Base-by-base conservation (phyloP, 352 stramenopile species). In the Phytophthora hybrid region DNA sequence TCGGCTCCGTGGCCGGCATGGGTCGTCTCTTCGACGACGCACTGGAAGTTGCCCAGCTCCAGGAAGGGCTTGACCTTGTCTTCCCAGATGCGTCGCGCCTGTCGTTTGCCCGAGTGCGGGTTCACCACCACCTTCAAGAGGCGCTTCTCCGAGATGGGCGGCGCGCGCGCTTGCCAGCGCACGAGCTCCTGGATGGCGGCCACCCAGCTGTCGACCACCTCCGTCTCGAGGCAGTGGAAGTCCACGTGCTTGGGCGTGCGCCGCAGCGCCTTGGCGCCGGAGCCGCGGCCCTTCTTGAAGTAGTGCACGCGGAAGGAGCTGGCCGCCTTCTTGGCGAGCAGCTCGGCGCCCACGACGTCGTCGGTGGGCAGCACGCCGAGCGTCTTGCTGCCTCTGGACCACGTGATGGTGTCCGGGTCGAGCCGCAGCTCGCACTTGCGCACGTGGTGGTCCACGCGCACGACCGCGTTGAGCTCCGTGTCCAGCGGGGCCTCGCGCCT, bases 121-220 rank as follows among this genome's bases (percentile, higher is more conserved):
- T 95, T 95, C 59, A 95, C 81, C 2, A 95, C 88, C 57, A 95
- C 82, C 67, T 92, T 92, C 67, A 95, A 81, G n/a, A 79, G 70
- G 44, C 88, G 84, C 64, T 91, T 92, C 70, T 95, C 87, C 1
- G 75, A 59, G 59, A 93, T 80, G 1, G 88, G 82, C 49, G 88
- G 88, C 32, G 85, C 83, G 13, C 88, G 86, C 57, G 88, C 88
- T 66, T 95, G 88, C 86, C 86, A 95, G 59, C 88, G 86, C 57
- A 95, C 88, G 7, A 95, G 84, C 58, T 95, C 88, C 66, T 95
- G 88, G 41, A 95, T 91, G 31, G 84, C 76, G 2, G 69, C 69
- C 29, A 93, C 77, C 88, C 88, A 95, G 57, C 76, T 80, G 21
- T 82, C 70, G 5, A 85, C 66, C 11, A 92, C 76, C 0, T 77